A percentile compares a stretch with the other conserved stretches of the same genome.
These are phyloP conservation scores for Alectoria sarmentosa DNA, from an alignment of 495 filamentous ascomycete species.

Conservation along the genomic window DNA sequence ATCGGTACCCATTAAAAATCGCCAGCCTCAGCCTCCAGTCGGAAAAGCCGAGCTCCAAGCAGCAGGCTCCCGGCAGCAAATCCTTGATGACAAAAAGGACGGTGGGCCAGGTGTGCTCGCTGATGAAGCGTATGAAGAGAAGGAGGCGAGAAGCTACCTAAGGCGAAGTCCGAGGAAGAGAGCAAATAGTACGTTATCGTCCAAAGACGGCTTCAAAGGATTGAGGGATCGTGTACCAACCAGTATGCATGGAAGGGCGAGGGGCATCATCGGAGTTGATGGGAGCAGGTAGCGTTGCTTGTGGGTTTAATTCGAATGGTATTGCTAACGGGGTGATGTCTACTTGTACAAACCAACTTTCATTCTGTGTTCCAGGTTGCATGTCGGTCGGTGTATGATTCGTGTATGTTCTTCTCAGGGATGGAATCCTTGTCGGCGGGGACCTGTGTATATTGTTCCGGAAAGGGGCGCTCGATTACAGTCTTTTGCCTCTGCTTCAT, in stretches of 20 bases:
- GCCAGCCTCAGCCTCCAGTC: constrained; percentile 21
- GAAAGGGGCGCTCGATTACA: neutral
- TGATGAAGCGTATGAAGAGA: constrained; percentile 24
- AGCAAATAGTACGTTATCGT: constrained; percentile 20
- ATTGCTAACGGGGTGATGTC: neutral
- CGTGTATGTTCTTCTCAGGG: neutral
- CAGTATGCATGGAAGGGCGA: constrained; percentile 25
- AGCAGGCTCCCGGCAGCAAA: constrained; percentile 28
- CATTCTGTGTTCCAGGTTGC: neutral
- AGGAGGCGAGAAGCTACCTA: constrained; percentile 20
- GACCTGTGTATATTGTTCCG: neutral
- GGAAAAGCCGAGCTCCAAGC: constrained; percentile 28
- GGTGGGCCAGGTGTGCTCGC: constrained; percentile 22
- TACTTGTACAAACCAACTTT: constrained; percentile 15
- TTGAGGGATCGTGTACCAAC: constrained; percentile 24
- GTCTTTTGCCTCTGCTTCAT: neutral
- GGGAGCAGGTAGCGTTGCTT: constrained; percentile 16
- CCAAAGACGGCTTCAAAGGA: constrained; percentile 25
- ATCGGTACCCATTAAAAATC: constrained; percentile 6
- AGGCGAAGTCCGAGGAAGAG: constrained; percentile 19
- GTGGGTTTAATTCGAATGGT: neutral
- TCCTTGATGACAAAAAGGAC: constrained; percentile 24
- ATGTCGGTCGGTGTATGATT: neutral
- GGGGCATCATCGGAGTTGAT: constrained; percentile 22
- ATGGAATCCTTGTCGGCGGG: neutral